A percentile compares a stretch with the other conserved stretches of the same genome.
Conservation (phyloP, 176 grass and related monocot species). For the Calamus simplicifolius region DNA sequence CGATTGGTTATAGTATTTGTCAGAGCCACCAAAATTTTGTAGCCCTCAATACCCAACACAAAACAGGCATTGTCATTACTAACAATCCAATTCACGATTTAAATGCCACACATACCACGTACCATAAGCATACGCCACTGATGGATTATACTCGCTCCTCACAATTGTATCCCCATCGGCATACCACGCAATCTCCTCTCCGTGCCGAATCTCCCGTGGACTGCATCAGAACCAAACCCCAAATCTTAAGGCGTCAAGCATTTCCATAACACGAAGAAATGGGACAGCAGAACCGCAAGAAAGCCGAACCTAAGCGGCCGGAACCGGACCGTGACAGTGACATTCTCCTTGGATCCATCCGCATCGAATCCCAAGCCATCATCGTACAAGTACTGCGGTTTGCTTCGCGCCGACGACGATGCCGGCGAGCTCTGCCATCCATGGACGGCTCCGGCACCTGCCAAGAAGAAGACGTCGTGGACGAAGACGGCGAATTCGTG, state of each 20-base stretch:
- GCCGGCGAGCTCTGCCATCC: conserved; percentile 55
- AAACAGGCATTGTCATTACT: not conserved
- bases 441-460: conserved; percentile 61
- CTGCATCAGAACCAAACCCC: conserved; percentile 43
- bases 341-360: conserved; percentile 74
- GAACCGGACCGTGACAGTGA: conserved; percentile 95
- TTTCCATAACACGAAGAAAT: not conserved
- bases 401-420: conserved; percentile 29
- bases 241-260: conserved; percentile 5
- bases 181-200: conserved; percentile 97
- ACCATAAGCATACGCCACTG: conserved; percentile 88
- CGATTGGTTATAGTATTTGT: no score
- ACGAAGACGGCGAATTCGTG: conserved; percentile 66
- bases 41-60: not conserved
- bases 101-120: conserved; percentile 27
- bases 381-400: conserved; percentile 19
- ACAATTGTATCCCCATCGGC: conserved; percentile 94
- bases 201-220: conserved; percentile 92
- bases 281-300: conserved; percentile 1
- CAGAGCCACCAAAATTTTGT: no score
- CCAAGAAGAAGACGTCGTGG: conserved; percentile 63
- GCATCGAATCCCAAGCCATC: conserved; percentile 32
- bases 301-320: conserved; percentile 72
- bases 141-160: conserved; percentile 79
- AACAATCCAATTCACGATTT: not conserved